phyloP scores from a whole-genome alignment of 1,284 basidiomycete species.

The Tausonia pullulans region DNA sequence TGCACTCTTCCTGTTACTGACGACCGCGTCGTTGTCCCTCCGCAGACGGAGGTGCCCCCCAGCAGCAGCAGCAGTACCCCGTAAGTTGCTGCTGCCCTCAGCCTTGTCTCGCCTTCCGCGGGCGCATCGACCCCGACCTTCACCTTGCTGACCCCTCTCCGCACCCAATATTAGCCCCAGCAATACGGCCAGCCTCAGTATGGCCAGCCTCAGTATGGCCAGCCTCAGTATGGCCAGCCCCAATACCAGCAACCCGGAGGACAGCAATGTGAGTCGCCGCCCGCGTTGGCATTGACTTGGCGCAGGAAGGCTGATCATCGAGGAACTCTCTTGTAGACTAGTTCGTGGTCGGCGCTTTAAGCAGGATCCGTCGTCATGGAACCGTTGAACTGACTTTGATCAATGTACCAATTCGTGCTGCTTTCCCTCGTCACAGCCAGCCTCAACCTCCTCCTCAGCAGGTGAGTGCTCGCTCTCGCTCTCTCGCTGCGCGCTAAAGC shows the following conservation, averaged over 20 bases:
- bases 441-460: background rate
- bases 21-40: too few relatives aligned
- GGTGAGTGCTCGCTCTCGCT: too few relatives aligned
- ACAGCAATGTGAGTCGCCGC: background rate
- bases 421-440: background rate
- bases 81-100: background rate
- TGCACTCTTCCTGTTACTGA: background rate
- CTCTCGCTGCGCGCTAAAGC: too few relatives aligned
- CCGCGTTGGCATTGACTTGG: background rate
- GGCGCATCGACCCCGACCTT: too few relatives aligned
- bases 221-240: background rate
- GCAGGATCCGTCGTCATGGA: background rate
- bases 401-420: background rate
- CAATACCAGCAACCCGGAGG: background rate
- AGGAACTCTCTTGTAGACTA: too few relatives aligned
- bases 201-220: background rate
- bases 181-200: background rate
- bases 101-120: background rate
- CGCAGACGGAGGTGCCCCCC: background rate
- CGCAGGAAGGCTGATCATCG: too few relatives aligned
- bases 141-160: too few relatives aligned
- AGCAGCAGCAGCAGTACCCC: constrained; percentile 9
- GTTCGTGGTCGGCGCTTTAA: too few relatives aligned
- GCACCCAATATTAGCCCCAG: background rate
- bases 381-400: background rate